These are phyloP conservation scores for Lecanicillium sp. DNA, from an alignment of 2,329 filamentous ascomycete species.

Conservation along the genomic window DNA sequence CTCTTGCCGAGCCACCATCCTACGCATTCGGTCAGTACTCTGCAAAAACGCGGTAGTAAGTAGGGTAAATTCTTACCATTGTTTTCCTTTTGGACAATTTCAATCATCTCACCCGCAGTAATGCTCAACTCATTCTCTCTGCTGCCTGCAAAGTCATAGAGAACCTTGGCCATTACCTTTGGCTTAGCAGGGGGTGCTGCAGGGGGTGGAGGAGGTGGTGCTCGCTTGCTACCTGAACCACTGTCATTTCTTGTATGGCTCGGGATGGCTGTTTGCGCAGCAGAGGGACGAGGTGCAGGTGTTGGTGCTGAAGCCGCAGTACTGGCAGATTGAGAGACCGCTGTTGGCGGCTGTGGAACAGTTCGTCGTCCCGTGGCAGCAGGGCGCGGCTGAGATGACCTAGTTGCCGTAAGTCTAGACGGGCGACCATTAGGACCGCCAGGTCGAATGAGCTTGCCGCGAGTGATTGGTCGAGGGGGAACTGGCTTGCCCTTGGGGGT, in stretches of 20 bases:
- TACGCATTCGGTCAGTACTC: slow-evolving; percentile 30
- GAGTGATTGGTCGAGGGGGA: slow-evolving; percentile 82
- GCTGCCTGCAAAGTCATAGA: slow-evolving; percentile 87
- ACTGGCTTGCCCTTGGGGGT: slow-evolving; percentile 84
- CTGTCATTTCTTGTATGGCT: slow-evolving; percentile 42
- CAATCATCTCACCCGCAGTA: slow-evolving; percentile 68
- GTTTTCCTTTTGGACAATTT: slow-evolving; percentile 87
- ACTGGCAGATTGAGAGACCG: slow-evolving; percentile 18
- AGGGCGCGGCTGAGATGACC: slow-evolving; percentile 35
- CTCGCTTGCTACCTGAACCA: slow-evolving; percentile 40
- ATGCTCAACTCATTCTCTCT: slow-evolving; percentile 80
- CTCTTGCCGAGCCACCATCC: slow-evolving; percentile 96
- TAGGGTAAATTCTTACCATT: slow-evolving; percentile 61
- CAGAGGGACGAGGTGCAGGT: slow-evolving; percentile 11
- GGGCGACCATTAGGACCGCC: slow-evolving; percentile 78
- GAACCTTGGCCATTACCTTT: slow-evolving; percentile 76
- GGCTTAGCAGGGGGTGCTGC: slow-evolving; percentile 51
- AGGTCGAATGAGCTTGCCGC: slow-evolving; percentile 83
- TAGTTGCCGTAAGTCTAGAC: slow-evolving; percentile 55
- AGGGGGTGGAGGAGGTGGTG: slow-evolving; percentile 58
- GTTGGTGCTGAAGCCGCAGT: slow-evolving; percentile 10
- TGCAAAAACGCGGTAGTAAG: neutral
- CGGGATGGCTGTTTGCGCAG: slow-evolving; percentile 22
- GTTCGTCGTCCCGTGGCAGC: slow-evolving; percentile 22
- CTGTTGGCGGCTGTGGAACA: slow-evolving; percentile 26